Evolutionary conservation across 2,329 filamentous ascomycete genomes (phyloP), one percentile per base, ranked within the genome.

Genomic region (Fusarium solani-melongenae): DNA sequence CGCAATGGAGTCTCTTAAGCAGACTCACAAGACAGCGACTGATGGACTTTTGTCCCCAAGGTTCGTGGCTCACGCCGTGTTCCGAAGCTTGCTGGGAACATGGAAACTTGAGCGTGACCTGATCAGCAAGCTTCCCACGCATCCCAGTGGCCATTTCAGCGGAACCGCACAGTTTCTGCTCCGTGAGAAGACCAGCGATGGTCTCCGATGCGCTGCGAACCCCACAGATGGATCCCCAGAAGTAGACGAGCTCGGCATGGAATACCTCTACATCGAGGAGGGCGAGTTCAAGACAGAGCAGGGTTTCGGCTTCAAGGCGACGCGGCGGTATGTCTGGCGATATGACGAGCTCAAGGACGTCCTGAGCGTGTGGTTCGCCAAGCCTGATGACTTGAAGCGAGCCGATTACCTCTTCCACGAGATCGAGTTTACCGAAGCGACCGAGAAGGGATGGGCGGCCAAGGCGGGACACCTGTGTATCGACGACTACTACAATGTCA

Each of bases 331-430:
- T 76, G 86, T 94, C 2, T 95, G 93, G 85, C 88, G 93, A 0
- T 95, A 94, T 76, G 85, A 89, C 51, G 90, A 92, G 71, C 75
- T 66, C 11, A 83, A 78, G 1, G 92, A 94, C 76, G 81, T 80
- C 31, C 83, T 95, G 24, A 92, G 89, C 68, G 90, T 93, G 1
- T 95, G 93, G 93, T 95, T 95, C 75, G 90, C 90, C 41, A 90
- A 91, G 71, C 85, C 88, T 1, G 89, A 92, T 17, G 91, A 93
- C 72, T 81, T 86, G 17, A 84, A 85, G 63, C 86, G 86, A 15
- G 91, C 91, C 0, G 93, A 94, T 78, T 93, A 94, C 71, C 83
- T 95, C 22, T 96, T 95, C 80, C 93, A 95, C 76, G 88, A 91
- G 71, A 83, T 95, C n/a, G 87, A 92, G 66, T 93, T 95, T 73